phyloP scores from a whole-genome alignment of 139 green algal species.

The Ulvella scutata region DNA sequence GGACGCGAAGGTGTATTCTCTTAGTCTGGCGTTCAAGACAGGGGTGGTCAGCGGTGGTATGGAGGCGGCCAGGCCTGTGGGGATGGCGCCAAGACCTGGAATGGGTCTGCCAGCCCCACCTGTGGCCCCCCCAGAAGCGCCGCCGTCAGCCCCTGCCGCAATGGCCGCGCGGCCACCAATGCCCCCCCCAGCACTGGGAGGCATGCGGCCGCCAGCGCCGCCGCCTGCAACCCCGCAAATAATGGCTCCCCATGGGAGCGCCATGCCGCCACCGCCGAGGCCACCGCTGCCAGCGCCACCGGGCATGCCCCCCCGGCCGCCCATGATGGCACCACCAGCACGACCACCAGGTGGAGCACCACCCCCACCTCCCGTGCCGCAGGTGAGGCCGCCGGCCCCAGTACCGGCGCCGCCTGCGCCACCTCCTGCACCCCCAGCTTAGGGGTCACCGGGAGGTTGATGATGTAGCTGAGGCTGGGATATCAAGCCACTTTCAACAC shows the following conservation, averaged over 20 bases:
- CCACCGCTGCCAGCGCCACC: no score
- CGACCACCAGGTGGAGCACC: no score
- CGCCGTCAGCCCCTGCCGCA: neutral
- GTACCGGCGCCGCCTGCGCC: no score
- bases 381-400: no score
- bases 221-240: neutral
- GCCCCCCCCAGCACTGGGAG: neutral
- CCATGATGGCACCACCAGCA: no score
- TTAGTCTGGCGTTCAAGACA: slow-evolving; percentile 68
- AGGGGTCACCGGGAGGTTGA: no score
- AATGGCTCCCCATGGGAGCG: neutral
- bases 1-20: slow-evolving; percentile 69
- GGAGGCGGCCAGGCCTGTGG: neutral
- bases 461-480: no score
- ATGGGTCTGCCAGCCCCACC: neutral
- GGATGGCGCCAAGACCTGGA: neutral
- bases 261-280: neutral
- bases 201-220: neutral
- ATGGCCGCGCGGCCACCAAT: neutral
- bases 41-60: neutral
- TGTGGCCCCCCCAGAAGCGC: neutral
- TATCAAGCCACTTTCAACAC: no score
- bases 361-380: no score
- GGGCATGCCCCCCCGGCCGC: no score
- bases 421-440: no score